phyloP scores from a whole-genome alignment of 495 filamentous ascomycete species.

The Podospora bellae-mahoneyi region DNA sequence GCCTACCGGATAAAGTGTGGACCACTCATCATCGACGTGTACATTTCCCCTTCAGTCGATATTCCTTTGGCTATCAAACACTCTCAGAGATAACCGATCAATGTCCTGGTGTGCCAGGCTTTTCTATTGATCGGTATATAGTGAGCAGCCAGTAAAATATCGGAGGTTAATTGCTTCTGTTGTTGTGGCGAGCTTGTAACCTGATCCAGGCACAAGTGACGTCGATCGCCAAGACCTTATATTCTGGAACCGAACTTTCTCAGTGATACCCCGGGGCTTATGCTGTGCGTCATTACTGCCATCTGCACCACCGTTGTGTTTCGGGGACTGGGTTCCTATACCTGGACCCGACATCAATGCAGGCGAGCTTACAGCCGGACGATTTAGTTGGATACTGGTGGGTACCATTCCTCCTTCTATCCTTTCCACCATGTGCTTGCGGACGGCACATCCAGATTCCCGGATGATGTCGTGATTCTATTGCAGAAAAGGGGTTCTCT shows the following conservation, averaged over 20 bases:
- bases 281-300: neutral
- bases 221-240: conserved; percentile 2
- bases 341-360: neutral
- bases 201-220: conserved; percentile 5
- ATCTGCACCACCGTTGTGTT: neutral
- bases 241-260: conserved; percentile 1
- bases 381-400: neutral
- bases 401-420: neutral
- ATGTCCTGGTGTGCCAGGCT: neutral
- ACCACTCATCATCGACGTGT: neutral
- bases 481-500: neutral
- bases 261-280: neutral
- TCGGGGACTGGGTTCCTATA: neutral
- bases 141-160: neutral
- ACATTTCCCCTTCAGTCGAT: neutral
- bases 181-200: neutral
- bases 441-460: neutral
- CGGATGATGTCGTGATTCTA: conserved; percentile 1
- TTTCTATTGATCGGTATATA: neutral
- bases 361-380: neutral
- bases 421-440: neutral
- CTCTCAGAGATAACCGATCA: neutral
- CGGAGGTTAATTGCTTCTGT: neutral
- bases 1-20: neutral
- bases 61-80: neutral